These are phyloP conservation scores for Persicaria tinctoria DNA, from an alignment of 148 eudicot genomes.

Conservation along the genomic window DNA sequence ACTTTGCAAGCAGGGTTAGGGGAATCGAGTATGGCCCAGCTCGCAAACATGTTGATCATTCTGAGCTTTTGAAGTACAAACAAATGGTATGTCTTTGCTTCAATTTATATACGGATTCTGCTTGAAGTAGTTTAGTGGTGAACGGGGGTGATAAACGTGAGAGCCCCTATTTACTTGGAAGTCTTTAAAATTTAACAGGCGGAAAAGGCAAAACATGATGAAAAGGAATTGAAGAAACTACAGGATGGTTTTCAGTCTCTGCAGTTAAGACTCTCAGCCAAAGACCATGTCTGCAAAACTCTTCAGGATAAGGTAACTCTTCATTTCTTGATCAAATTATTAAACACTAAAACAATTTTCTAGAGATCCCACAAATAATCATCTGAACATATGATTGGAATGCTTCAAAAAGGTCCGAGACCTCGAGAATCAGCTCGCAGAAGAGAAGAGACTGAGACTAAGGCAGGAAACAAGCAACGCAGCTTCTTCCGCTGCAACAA, in stretches of 20 bases:
- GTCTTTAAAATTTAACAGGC: constrained; percentile 32
- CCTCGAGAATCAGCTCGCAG: constrained; percentile 75
- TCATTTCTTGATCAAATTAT: background rate
- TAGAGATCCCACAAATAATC: background rate
- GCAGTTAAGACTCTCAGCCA: constrained; percentile 71
- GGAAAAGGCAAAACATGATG: constrained; percentile 84
- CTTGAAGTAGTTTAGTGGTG: too few species aligned
- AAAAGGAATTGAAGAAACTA: constrained; percentile 76
- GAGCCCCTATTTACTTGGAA: background rate
- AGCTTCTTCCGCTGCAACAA: constrained; percentile 21
- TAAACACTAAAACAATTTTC: background rate
- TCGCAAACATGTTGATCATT: constrained; percentile 66
- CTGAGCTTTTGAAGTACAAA: constrained; percentile 82
- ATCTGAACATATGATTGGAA: background rate
- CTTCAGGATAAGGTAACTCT: constrained; percentile 78
- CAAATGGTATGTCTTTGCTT: constrained; percentile 51
- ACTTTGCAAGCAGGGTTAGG: constrained; percentile 92
- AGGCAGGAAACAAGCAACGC: constrained; percentile 64
- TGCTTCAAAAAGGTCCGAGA: constrained; percentile 49
- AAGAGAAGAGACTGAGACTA: constrained; percentile 64
- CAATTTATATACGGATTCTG: background rate
- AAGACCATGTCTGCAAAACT: constrained; percentile 60
- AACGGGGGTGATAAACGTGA: background rate
- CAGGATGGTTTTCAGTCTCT: constrained; percentile 71
- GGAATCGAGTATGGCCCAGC: constrained; percentile 93